phyloP scores from a whole-genome alignment of 768 basidiomycete genomes.

The Hemileccinum impolitum region DNA sequence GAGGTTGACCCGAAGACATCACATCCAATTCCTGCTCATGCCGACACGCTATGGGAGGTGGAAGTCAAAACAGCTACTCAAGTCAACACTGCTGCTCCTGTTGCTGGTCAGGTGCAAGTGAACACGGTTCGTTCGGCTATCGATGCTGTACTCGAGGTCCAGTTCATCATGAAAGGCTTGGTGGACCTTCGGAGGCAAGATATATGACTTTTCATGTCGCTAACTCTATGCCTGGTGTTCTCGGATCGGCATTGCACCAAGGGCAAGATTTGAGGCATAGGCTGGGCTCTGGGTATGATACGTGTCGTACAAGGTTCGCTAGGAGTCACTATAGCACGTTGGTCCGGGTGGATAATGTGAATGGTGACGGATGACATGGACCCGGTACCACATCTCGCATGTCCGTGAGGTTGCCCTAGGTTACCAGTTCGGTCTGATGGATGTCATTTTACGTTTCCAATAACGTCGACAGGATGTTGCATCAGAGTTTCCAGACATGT shows the following conservation, averaged over 20 bases:
- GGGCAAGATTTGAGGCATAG: too few species aligned
- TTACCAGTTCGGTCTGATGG: too few species aligned
- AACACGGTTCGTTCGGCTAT: conserved; percentile 68
- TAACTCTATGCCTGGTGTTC: too few species aligned
- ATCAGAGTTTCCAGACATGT: conserved; percentile 68
- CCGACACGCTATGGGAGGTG: conserved; percentile 83
- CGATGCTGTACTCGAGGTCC: conserved; percentile 77
- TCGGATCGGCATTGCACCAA: too few species aligned
- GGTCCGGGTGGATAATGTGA: too few species aligned
- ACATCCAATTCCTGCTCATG: conserved; percentile 71
- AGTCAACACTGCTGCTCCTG: conserved; percentile 56
- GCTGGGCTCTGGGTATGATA: too few species aligned
- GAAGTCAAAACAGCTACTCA: conserved; percentile 83
- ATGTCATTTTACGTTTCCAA: too few species aligned
- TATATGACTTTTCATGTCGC: conserved; percentile 34
- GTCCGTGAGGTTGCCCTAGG: too few species aligned
- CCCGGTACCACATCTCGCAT: too few species aligned
- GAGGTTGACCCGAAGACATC: conserved; percentile 76
- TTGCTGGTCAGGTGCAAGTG: conserved; percentile 44
- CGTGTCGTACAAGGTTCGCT: background rate
- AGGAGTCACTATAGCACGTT: background rate
- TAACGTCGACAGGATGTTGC: too few species aligned
- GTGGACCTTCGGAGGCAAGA: conserved; percentile 76
- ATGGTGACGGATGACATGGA: too few species aligned
- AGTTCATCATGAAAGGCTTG: conserved; percentile 79